These are phyloP conservation scores for Austroboletus festivus DNA, from an alignment of 768 basidiomycete genomes.

Conservation along the genomic window DNA sequence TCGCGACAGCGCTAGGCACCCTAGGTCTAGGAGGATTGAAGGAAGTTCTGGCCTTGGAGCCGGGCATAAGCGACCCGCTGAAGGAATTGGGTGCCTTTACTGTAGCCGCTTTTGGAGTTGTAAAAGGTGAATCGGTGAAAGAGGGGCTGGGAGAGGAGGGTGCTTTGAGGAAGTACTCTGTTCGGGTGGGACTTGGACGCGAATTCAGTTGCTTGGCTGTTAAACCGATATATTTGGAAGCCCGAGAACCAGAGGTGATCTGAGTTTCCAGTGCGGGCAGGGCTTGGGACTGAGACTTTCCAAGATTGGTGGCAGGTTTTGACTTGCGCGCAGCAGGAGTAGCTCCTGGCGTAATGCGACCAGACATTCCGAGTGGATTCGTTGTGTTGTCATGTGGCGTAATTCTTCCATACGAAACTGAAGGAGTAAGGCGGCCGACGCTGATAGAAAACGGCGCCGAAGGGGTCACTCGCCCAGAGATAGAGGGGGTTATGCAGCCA, in stretches of 20 bases:
- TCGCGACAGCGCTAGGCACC: slow-evolving; percentile 68
- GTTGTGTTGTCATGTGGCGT: slow-evolving; percentile 31
- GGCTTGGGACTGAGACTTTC: slow-evolving; percentile 31
- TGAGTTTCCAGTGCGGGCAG: slow-evolving; percentile 31
- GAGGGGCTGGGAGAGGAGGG: slow-evolving; percentile 37
- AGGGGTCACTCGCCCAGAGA: slow-evolving; percentile 46
- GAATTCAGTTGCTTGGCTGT: slow-evolving; percentile 77
- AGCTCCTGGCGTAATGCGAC: slow-evolving; percentile 46
- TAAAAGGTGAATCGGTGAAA: slow-evolving; percentile 54
- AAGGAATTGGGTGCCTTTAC: slow-evolving; percentile 21
- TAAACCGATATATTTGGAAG: slow-evolving; percentile 80
- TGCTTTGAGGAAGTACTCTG: slow-evolving; percentile 24
- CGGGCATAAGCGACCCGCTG: slow-evolving; percentile 16
- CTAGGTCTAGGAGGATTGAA: slow-evolving; percentile 58
- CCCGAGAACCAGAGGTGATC: slow-evolving; percentile 81
- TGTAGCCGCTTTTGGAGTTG: slow-evolving; percentile 60
- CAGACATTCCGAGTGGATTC: slow-evolving; percentile 33
- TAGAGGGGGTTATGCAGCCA: slow-evolving; percentile 42
- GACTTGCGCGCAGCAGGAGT: slow-evolving; percentile 32
- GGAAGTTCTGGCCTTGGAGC: slow-evolving; percentile 32
- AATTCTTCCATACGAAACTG: slow-evolving; percentile 44
- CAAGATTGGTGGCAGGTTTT: slow-evolving; percentile 31
- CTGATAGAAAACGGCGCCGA: slow-evolving; percentile 36
- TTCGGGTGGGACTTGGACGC: slow-evolving; percentile 26
- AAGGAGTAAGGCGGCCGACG: slow-evolving; percentile 57